These are phyloP conservation scores for Lenwebbia sp. DNA, from an alignment of 345 rosid species.

Conservation along the genomic window DNA sequence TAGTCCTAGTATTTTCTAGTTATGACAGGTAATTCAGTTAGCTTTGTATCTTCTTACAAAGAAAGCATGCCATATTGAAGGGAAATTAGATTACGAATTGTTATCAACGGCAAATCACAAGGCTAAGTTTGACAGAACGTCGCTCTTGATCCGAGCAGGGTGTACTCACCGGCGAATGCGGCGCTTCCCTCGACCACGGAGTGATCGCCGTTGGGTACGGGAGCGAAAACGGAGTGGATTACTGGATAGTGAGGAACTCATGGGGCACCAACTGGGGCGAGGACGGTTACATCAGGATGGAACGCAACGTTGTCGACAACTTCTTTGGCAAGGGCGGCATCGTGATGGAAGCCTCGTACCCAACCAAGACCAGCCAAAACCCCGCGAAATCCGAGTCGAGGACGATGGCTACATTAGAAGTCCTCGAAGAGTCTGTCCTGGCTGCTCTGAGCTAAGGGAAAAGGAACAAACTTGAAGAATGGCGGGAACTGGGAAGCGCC, in stretches of 20 bases:
- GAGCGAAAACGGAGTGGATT: constrained; percentile 57
- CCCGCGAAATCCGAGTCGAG: constrained; percentile 83
- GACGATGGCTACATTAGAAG: not conserved
- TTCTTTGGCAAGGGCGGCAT: constrained; percentile 74
- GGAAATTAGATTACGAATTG: not conserved
- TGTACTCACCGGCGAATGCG: constrained; percentile 64
- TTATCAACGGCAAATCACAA: not conserved
- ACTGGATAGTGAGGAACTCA: constrained; percentile 82
- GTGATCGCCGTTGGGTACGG: constrained; percentile 89
- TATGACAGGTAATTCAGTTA: not conserved
- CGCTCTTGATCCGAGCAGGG: constrained; percentile 33
- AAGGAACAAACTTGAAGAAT: not conserved
- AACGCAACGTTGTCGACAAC: constrained; percentile 24
- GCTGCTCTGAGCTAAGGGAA: not conserved
- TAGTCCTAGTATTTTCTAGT: not conserved
- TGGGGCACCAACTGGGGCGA: constrained; percentile 72
- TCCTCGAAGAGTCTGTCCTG: not conserved
- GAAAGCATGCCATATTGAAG: not conserved
- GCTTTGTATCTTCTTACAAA: not conserved
- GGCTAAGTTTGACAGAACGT: not conserved
- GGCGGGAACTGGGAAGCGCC: not conserved
- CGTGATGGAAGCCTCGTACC: constrained; percentile 76
- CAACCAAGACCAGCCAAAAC: constrained; percentile 67
- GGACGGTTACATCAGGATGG: constrained; percentile 62
- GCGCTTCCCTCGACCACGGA: constrained; percentile 63